Evolutionary conservation across 140 eudicot species (phyloP), one percentile per base, ranked within the genome.

Genomic region (Erigeron philadelphicus): DNA sequence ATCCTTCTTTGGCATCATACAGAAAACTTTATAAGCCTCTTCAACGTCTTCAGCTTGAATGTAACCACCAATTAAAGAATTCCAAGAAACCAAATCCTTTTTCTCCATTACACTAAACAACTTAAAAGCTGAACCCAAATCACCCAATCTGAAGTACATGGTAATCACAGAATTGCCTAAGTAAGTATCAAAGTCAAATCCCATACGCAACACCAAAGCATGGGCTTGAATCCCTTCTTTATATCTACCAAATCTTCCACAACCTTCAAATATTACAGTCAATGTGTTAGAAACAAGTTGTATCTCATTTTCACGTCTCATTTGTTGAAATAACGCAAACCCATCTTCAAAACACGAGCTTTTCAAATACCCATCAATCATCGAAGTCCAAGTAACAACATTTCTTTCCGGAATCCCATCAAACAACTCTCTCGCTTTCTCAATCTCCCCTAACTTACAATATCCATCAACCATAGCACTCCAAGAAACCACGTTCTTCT

Each of bases 401-500:
- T 90, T 87, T 73, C 74, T 86, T 75, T 83, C 87, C 0, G 83
- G 83, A 56, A 80, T 85, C 68, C n/a, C 18, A 72, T 74, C 82
- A 65, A 90, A 90, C 72, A 90, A 42, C 71, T 78, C 82, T 69
- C 84, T 78, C 46, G 94, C 95, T 57, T 83, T 86, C 61, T 19
- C 21, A 31, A 82, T 62, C 11, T 64, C 55, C 23, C 94, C 95
- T 43, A 74, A 64, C 61, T 82, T 85, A 60, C 95, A 85, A 56
- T 77, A 90, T 61, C 97, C 95, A 59, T 85, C 85, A 66, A 87
- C 81, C 94, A 90, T 87, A 1, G 84, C 80, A 81, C 90, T 90
- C 87, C 88, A 90, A 38, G 95, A 81, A 63, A 90, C 90, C 25
- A 87, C 87, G 66, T 90, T 84, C 9, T 81, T 90, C 79, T 75